These are phyloP conservation scores for Fraxinus angustifolia DNA, from an alignment of 305 asterid species.

Conservation along the genomic window DNA sequence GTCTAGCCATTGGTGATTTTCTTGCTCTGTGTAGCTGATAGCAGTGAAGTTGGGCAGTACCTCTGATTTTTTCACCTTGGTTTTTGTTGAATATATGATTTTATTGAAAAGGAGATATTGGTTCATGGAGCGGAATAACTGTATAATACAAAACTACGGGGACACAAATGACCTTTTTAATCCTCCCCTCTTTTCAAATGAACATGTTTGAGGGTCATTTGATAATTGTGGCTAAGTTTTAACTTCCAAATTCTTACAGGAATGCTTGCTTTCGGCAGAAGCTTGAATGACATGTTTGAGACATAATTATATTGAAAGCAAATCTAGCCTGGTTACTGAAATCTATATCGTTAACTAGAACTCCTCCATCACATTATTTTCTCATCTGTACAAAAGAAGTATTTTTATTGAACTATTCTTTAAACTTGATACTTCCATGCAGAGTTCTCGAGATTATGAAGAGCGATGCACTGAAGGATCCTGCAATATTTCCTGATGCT, in stretches of 20 bases:
- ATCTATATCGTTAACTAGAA: not conserved
- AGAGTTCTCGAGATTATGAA: slow-evolving; percentile 93
- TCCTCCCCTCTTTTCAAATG: not conserved
- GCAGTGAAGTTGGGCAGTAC: not conserved
- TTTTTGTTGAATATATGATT: not conserved
- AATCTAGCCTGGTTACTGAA: not conserved
- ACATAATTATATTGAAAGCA: not conserved
- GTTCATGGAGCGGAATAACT: not conserved
- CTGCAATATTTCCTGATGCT: slow-evolving; percentile 66
- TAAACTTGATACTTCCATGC: slow-evolving; percentile 29
- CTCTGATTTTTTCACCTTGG: not conserved
- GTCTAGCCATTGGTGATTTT: not conserved
- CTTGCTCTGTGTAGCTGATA: not conserved
- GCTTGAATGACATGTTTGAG: not conserved
- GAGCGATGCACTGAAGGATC: slow-evolving; percentile 80
- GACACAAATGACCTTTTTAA: not conserved
- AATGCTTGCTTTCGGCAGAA: slow-evolving; percentile 14
- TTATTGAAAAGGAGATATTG: not conserved
- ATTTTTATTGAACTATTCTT: not conserved
- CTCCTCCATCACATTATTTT: not conserved
- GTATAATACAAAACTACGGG: not conserved
- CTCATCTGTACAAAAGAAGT: not conserved
- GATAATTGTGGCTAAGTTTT: slow-evolving; percentile 8
- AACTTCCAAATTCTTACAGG: not conserved
- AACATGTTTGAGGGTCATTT: not conserved